Percentiles rank a stretch among this genome's conserved stretches.
Conservation (phyloP, 345 rosid species). For the Gossypium ekmanianum region DNA sequence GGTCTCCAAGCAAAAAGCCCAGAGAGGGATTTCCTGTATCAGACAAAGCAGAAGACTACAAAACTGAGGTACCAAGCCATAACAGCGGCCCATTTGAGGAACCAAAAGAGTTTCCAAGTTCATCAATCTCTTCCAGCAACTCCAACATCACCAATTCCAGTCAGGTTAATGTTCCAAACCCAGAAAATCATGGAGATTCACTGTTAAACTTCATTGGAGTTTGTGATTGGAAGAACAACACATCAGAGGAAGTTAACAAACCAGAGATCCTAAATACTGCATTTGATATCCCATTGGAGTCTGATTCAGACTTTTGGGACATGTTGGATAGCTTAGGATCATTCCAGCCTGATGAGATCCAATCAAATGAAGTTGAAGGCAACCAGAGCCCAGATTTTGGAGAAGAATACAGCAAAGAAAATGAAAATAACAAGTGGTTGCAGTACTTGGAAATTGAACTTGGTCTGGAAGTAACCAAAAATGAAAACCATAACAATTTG, state of each 20-base stretch:
- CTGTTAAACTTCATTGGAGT: background rate
- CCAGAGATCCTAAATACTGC: slow-evolving; percentile 29
- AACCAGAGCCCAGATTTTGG: slow-evolving; percentile 26
- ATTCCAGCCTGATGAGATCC: slow-evolving; percentile 20
- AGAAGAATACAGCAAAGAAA: slow-evolving; percentile 23
- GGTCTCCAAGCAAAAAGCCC: slow-evolving; percentile 23
- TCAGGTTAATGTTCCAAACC: slow-evolving; percentile 18
- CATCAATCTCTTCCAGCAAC: slow-evolving; percentile 35
- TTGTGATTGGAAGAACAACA: background rate
- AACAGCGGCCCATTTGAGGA: slow-evolving; percentile 13
- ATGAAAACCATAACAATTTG: background rate
- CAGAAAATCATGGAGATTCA: slow-evolving; percentile 13
- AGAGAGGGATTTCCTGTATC: background rate
- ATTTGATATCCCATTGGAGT: slow-evolving; percentile 46
- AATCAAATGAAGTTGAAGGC: slow-evolving; percentile 17
- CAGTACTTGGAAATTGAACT: slow-evolving; percentile 62
- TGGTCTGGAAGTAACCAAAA: slow-evolving; percentile 31
- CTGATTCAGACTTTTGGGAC: slow-evolving; percentile 67
- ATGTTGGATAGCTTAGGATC: slow-evolving; percentile 49
- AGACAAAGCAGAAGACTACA: background rate
- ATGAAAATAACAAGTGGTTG: slow-evolving; percentile 51
- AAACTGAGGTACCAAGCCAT: background rate
- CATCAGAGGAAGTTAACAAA: slow-evolving; percentile 52
- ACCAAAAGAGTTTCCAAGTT: slow-evolving; percentile 30
- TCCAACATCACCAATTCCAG: slow-evolving; percentile 27